Conservation (phyloP, 208 protist genomes). For the Trypanosomatidae sp. region DNA sequence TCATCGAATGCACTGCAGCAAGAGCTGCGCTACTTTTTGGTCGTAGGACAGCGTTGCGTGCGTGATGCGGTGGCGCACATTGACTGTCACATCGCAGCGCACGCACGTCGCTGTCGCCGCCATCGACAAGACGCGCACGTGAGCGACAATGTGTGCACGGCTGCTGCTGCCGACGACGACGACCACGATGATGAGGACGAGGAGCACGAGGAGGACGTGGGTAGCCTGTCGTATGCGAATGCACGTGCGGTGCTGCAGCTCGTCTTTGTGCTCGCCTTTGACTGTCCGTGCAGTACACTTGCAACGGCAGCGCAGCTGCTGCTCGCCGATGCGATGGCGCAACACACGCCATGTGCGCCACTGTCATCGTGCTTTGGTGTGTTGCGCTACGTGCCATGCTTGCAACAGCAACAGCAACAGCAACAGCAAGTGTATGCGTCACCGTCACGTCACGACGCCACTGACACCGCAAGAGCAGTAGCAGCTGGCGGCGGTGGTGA, state of each 20-base stretch:
- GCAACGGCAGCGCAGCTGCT: conserved; percentile 41
- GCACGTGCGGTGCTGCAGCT: conserved; percentile 34
- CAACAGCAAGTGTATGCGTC: neutral
- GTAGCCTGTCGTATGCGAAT: too few species aligned
- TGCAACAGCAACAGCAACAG: too few species aligned
- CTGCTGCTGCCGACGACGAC: neutral
- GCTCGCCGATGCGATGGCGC: conserved; percentile 25
- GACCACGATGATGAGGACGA: neutral
- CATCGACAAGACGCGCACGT: neutral
- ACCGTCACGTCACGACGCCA: neutral
- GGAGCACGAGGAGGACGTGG: conserved; percentile 14
- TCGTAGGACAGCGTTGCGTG: conserved; percentile 14
- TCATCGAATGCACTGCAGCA: conserved; percentile 8
- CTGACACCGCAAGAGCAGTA: neutral
- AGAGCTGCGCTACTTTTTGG: conserved; percentile 10
- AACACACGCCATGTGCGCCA: neutral
- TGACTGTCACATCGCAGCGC: too few species aligned
- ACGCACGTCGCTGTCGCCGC: neutral
- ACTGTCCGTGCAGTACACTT: conserved; percentile 45
- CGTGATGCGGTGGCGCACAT: conserved; percentile 6
- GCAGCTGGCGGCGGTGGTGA: too few species aligned
- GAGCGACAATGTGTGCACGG: neutral
- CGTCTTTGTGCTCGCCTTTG: conserved; percentile 41
- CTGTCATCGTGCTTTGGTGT: neutral
- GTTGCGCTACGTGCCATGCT: neutral